Percentiles rank a stretch among this genome's conserved stretches.
These are phyloP conservation scores for Tuber umbilicatum DNA, from an alignment of 495 filamentous ascomycete species.

Conservation along the genomic window DNA sequence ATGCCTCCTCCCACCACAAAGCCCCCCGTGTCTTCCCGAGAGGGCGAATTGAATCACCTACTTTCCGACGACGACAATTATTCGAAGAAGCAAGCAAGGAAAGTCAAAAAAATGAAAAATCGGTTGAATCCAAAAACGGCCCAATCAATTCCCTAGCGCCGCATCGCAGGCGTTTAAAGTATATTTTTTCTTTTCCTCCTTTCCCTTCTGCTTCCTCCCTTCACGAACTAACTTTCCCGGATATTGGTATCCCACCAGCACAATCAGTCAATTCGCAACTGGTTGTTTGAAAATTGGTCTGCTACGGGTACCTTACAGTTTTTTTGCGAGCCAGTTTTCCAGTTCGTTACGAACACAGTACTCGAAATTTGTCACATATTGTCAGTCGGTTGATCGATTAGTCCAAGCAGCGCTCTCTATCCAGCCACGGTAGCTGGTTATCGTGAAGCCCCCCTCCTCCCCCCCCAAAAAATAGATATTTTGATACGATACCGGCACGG, in stretches of 20 bases:
- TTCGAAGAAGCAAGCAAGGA: slow-evolving; percentile 2
- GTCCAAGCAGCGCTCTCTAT: background rate
- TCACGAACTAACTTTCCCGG: background rate
- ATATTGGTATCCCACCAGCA: background rate
- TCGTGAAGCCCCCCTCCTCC: background rate
- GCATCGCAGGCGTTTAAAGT: background rate
- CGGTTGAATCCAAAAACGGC: background rate
- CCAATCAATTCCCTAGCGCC: background rate
- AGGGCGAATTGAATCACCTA: background rate
- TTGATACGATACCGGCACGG: background rate
- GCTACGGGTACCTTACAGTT: background rate
- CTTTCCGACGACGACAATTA: slow-evolving; percentile 4
- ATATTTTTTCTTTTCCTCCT: background rate
- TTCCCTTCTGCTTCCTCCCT: background rate
- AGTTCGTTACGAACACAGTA: background rate
- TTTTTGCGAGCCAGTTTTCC: background rate
- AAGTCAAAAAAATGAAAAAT: background rate
- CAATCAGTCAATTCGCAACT: background rate
- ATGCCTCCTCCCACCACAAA: background rate
- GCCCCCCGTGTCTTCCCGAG: slow-evolving; percentile 3
- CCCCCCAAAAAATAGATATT: background rate
- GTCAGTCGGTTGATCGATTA: background rate
- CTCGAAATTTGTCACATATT: background rate
- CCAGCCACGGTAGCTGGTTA: background rate
- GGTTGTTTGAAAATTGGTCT: background rate